These are phyloP conservation scores for Glomus cerebriforme DNA, from an alignment of 192 early-diverging fungal genomes.

Conservation along the genomic window DNA sequence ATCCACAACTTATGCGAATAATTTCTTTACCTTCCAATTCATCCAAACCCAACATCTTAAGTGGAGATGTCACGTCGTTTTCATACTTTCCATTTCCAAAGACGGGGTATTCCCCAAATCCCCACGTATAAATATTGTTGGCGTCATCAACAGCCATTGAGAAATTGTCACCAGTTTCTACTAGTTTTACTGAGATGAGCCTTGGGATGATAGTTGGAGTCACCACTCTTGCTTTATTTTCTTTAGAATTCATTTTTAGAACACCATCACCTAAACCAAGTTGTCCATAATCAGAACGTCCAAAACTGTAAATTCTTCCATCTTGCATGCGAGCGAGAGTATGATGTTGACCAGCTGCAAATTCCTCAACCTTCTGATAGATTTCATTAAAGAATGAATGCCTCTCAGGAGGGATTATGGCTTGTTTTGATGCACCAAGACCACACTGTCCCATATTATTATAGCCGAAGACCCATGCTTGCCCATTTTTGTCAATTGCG, in stretches of 20 bases:
- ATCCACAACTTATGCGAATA: no score
- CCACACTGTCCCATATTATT: constrained; percentile 93
- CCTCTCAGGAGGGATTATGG: no score
- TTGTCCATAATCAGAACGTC: constrained; percentile 91
- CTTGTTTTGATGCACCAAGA: constrained; percentile 18
- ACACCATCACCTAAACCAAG: constrained; percentile 49
- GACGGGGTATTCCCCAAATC: constrained; percentile 83
- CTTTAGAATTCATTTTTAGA: no score
- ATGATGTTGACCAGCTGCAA: constrained; percentile 84
- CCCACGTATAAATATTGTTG: constrained; percentile 76
- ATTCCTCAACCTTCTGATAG: constrained; percentile 49
- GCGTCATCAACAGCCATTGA: no score
- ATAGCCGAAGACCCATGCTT: constrained; percentile 80
- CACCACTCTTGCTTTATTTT: no score
- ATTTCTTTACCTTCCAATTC: no score
- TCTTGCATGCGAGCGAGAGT: constrained; percentile 75
- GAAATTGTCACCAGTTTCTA: no score
- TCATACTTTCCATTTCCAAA: constrained; percentile 63
- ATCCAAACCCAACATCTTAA: no score
- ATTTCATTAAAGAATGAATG: constrained; percentile 52
- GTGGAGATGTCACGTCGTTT: neutral
- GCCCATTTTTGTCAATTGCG: constrained; percentile 65
- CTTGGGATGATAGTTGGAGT: no score
- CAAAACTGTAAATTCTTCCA: constrained; percentile 74
- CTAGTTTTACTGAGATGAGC: no score